A percentile compares a stretch with the other conserved stretches of the same genome.
Evolutionary conservation across 73 alveolate genomes (phyloP).

Genomic region (Uronychia binucleata): DNA sequence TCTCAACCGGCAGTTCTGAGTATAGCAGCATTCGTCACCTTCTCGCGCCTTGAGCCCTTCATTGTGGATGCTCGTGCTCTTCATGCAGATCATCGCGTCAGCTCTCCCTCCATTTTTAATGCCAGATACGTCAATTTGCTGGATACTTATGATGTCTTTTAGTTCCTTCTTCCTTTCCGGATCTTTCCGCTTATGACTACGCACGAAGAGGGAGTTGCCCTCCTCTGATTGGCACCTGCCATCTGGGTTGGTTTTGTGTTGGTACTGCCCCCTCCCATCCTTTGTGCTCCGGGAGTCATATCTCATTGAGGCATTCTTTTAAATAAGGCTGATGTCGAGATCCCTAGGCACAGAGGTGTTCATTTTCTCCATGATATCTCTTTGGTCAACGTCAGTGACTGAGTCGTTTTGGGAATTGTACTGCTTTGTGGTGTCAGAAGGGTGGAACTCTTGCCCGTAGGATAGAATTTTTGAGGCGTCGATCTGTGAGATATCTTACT

Average conservation of each 20-base stretch:
- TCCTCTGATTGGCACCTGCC: not conserved
- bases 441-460: not conserved
- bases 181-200: not conserved
- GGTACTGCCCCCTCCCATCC: not conserved
- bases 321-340: not conserved
- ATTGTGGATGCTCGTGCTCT: not conserved
- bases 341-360: not conserved
- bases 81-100: not conserved
- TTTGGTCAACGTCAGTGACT: not conserved
- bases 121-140: not conserved
- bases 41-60: not conserved
- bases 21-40: not conserved
- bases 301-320: not conserved
- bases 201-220: not conserved
- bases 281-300: not conserved
- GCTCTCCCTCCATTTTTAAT: not conserved
- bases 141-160: not conserved
- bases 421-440: not conserved
- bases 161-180: not conserved
- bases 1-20: not conserved
- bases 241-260: not conserved
- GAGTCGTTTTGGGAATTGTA: not conserved
- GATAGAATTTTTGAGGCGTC: too few relatives aligned
- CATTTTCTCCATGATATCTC: not conserved
- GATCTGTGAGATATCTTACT: not conserved